phyloP scores from a whole-genome alignment of 305 asterid species.

The Fraxinus greggii region DNA sequence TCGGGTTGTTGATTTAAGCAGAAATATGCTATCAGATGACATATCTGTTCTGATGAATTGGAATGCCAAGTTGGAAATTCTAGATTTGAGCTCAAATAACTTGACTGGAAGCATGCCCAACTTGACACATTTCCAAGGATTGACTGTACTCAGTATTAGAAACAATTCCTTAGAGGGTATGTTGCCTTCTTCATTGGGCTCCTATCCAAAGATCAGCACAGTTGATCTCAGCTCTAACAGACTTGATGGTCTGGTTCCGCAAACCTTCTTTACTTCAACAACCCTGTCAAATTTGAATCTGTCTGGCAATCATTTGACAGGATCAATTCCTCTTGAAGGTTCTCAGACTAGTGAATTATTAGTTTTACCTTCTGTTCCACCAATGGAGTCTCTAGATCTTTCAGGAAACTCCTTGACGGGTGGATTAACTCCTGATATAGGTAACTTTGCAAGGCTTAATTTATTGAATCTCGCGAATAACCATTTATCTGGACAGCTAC shows the following conservation, averaged over 20 bases:
- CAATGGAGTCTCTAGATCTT: slow-evolving; percentile 77
- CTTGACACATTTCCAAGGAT: slow-evolving; percentile 54
- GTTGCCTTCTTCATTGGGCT: slow-evolving; percentile 51
- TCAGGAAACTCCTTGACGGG: slow-evolving; percentile 71
- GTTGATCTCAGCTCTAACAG: slow-evolving; percentile 78
- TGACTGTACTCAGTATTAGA: slow-evolving; percentile 52
- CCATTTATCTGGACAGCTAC: slow-evolving; percentile 66
- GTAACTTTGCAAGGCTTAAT: slow-evolving; percentile 71
- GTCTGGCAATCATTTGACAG: slow-evolving; percentile 73
- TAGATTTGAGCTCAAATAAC: slow-evolving; percentile 82
- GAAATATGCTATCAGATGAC: slow-evolving; percentile 56
- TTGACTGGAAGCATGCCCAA: slow-evolving; percentile 71
- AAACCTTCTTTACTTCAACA: slow-evolving; percentile 57
- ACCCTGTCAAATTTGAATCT: slow-evolving; percentile 63
- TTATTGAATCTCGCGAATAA: slow-evolving; percentile 70
- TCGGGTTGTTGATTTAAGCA: slow-evolving; percentile 65
- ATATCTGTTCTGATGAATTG: slow-evolving; percentile 54
- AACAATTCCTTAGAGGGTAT: slow-evolving; percentile 69
- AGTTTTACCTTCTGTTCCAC: slow-evolving; percentile 60
- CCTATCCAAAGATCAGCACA: slow-evolving; percentile 43
- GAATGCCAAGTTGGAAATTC: slow-evolving; percentile 55
- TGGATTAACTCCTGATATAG: slow-evolving; percentile 61
- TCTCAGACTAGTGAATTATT: slow-evolving; percentile 56
- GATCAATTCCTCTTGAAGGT: slow-evolving; percentile 68
- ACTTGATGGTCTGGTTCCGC: slow-evolving; percentile 66